Base-by-base conservation (phyloP, 2,329 filamentous ascomycete species). In the Endocalyx cinctus region DNA sequence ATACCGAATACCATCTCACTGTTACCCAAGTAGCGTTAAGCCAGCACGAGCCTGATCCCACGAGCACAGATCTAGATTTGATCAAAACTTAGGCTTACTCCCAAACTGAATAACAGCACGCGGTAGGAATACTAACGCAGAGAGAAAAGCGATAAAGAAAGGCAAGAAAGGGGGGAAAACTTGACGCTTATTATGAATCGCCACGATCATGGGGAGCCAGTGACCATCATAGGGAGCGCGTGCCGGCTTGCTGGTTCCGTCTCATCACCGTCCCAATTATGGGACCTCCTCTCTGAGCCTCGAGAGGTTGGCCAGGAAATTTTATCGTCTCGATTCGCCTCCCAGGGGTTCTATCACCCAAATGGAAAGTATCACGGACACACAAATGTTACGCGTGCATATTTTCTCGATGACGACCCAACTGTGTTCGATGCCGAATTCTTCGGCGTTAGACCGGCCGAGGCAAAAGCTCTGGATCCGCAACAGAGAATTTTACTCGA, bases 351-450 rank as follows among this genome's bases (percentile, higher is more conserved):
- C 43, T 50, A 59, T 31, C 57, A 63, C 29, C 50, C 52, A 4
- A 54, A 60, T 22, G 53, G 51, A 0, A 46, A 47, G 31, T 50
- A 57, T 33, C 47, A 62, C 47, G 62, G 45, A 27, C 30, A 42
- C 37, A 43, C 60, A 41, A 61, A 61, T 36, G 44, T 50, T 5
- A 30, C 37, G 4, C 51, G 55, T 4, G 54, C 57, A 3, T 60
- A 59, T 34, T 57, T 62, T 17, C 42, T 63, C 18, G 40, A 44
- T 5, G 43, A 52, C 19, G 54, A 62, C 62, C 31, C 62, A 8
- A n/a, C 20, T 8, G n/a, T n/a, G 20, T 41, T 46, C 11, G 39
- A 39, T 3, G 41, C 36, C 5, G 35, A 27, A 5, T 39, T 43
- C 25, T 35, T 48, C 12, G 33, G 31, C 17, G 37, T 42, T 11